Base-by-base conservation (phyloP, 2,329 filamentous ascomycete genomes). In the Verticillium dahliae region DNA sequence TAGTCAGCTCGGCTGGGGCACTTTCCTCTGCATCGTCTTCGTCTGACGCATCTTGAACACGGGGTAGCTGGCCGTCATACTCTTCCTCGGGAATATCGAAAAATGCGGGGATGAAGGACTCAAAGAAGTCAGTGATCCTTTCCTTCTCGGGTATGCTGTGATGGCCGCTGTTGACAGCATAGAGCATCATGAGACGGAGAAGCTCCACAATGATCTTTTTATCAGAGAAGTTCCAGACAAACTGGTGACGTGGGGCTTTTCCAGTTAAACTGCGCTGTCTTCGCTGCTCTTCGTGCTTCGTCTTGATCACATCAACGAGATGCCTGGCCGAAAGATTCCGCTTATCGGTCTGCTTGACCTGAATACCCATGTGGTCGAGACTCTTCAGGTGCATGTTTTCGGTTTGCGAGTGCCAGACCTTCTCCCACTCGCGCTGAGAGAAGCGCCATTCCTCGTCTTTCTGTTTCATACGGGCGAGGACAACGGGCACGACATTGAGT, bases 391-490 rank as follows among this genome's bases (percentile, higher is more conserved):
- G 96, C 79, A 96, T 94, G 70, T 90, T 89, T 71, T 96, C 90
- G 31, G 94, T 98, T 77, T 98, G 95, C 58, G 92, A 89, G 65
- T 95, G 92, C 95, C 95, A 99, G 7, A 99, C 92, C 76, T 97
- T 97, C 75, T 98, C 93, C 95, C 95, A 99, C 73, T 99, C 96
- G 37, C 95, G 91, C 81, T 91, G 93, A 6, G 92, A 94, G 67
- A 96, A 93, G 66, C 96, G 92, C 95, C 95, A 99, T 70, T 98
- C 93, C 74, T 99, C 95, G 55, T 96, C 89, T 73, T 98, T 97
- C 70, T 96, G 91, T 78, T 98, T 98, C 68, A 99, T 83, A 13
- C 95, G 86, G 59, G 91, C 89, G 63, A 99, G 80, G 34, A 99
- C 85, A 41, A 98, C 87, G 0, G 95, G 95, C 2, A 99, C 87